phyloP scores from a whole-genome alignment of 2,329 filamentous ascomycete genomes.

The Aspergillus fructus region DNA sequence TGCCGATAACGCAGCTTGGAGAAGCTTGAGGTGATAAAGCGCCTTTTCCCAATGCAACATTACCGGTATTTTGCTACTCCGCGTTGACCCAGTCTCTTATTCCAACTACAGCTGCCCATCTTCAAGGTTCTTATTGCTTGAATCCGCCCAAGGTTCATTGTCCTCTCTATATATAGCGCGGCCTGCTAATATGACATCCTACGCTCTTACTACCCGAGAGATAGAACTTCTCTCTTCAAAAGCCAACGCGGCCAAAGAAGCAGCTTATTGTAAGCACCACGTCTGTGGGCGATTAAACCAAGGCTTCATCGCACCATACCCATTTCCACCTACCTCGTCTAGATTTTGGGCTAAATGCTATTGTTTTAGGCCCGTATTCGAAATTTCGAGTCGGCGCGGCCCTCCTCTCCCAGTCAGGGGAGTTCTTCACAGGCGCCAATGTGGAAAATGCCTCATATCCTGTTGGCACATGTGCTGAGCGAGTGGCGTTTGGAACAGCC shows the following conservation, averaged over 20 bases:
- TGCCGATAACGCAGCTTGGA: neutral
- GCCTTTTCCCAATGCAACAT: neutral
- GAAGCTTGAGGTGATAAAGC: neutral
- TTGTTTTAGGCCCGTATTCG: constrained; percentile 70
- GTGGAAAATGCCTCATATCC: constrained; percentile 93
- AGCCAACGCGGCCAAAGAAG: constrained; percentile 69
- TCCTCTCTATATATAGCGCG: neutral
- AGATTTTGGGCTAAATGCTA: neutral
- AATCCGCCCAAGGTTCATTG: neutral
- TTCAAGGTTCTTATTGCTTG: neutral
- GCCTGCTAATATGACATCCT: constrained; percentile 20
- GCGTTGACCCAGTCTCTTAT: neutral
- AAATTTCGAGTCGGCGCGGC: constrained; percentile 86
- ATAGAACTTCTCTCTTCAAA: constrained; percentile 62
- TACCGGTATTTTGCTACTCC: neutral
- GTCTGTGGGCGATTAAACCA: neutral
- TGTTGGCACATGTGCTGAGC: constrained; percentile 92
- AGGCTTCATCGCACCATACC: neutral
- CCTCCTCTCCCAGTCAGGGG: constrained; percentile 61
- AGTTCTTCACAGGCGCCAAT: constrained; percentile 73
- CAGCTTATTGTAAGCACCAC: constrained; percentile 69
- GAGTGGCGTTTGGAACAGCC: constrained; percentile 81
- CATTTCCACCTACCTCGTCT: neutral
- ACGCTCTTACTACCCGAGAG: constrained; percentile 59
- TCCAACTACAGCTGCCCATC: neutral